Evolutionary conservation across 1,139 yeast genomes (phyloP), one percentile per base, ranked within the genome.

Genomic region (Suhomyces wounanorum): DNA sequence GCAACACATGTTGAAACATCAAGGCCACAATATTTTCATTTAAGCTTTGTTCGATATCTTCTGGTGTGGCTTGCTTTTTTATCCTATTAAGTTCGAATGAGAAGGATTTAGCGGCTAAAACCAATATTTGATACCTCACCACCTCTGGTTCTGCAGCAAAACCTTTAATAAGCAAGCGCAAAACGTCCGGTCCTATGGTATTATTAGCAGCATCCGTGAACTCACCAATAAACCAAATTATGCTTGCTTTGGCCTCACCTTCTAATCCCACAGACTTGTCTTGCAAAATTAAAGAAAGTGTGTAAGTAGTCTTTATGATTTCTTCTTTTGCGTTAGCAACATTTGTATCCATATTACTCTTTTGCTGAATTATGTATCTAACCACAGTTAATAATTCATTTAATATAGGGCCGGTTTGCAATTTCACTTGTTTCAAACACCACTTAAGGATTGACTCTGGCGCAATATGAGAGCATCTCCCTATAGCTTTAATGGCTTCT

Each of bases 181-280:
- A 72, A 1, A 90, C 82, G 65, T 94, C 97, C 0, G 96, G 95
- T 0, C 90, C 90, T 44, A 88, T 76, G 23, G 63, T 48, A 44
- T 75, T 75, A 8, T 67, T 60, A 9, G 71, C 66, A n/a, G 66
- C 63, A 41, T 68, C 73, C 0, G 80, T 69, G 61, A 88, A 86
- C 62, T 94, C 98, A 2, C 98, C 97, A 43, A 94, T 81, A 11
- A 92, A 78, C 98, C 98, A 95, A 16, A 94, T 78, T 18, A 91
- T 84, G 50, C 95, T 87, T 1, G 96, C 91, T 56, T 85, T 82
- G 0, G 98, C 96, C 16, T 77, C 75, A 21, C 72, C 64, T 30
- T 70, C 77, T 30, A 78, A 59, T 2, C 63, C 61, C 2, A 70
- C 41, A 14, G 55, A 55, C 3, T 58, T 57, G 48, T 67, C 69